Percentiles rank a stretch among this genome's conserved stretches.
Evolutionary conservation across 1,284 basidiomycete genomes (phyloP).

Genomic region (Termitomyces sp.): DNA sequence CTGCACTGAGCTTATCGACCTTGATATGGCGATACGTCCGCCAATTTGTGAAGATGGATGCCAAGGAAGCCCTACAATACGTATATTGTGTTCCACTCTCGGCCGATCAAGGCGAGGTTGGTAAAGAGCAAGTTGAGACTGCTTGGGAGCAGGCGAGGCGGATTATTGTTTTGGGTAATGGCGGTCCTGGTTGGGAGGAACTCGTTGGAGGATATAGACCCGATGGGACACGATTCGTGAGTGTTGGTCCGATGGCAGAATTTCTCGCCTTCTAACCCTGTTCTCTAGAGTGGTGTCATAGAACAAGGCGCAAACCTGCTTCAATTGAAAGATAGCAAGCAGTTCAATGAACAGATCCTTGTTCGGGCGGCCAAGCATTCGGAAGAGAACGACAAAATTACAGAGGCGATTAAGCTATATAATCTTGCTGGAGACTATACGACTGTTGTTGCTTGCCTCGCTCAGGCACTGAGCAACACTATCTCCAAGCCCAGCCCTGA

Average conservation of each 20-base stretch:
- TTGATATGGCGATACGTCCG: constrained; percentile 91
- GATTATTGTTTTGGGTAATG: constrained; percentile 83
- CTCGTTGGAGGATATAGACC: constrained; percentile 87
- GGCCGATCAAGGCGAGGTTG: constrained; percentile 70
- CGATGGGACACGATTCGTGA: constrained; percentile 84
- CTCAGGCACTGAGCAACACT: constrained; percentile 84
- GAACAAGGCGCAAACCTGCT: constrained; percentile 80
- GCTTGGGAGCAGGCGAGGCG: constrained; percentile 87
- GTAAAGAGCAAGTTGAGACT: constrained; percentile 78
- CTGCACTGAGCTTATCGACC: constrained; percentile 78
- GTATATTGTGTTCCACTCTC: constrained; percentile 86
- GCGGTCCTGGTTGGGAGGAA: constrained; percentile 82
- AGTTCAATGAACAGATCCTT: constrained; percentile 84
- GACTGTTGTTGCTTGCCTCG: constrained; percentile 85
- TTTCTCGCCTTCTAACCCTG: not conserved
- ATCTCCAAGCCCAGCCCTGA: constrained; percentile 66
- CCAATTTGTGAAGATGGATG: constrained; percentile 87
- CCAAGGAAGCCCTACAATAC: constrained; percentile 92
- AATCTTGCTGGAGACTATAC: constrained; percentile 91
- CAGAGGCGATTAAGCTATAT: constrained; percentile 93
- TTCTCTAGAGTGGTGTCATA: constrained; percentile 72
- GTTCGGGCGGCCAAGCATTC: constrained; percentile 74
- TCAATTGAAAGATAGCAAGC: constrained; percentile 62
- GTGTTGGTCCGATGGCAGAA: constrained; percentile 28
- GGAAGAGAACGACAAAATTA: constrained; percentile 73